Evolutionary conservation across 768 basidiomycete species (phyloP).

Genomic region (Boletus reticulatus): DNA sequence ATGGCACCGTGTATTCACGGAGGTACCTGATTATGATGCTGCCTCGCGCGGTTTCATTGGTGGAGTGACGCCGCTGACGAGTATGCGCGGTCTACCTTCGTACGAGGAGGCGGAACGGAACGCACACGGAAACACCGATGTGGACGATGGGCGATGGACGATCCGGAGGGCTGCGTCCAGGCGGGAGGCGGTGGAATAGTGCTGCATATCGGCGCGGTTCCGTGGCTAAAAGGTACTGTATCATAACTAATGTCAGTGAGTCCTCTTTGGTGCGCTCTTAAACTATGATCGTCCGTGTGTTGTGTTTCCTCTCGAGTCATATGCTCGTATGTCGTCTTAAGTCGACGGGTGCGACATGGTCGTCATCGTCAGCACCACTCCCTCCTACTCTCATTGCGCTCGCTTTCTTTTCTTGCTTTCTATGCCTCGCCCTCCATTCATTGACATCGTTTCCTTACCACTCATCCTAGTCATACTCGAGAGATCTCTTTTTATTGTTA

Average conservation of each 20-base stretch:
- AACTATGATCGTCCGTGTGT: no score
- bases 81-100: constrained; percentile 75
- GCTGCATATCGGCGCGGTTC: background rate
- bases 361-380: no score
- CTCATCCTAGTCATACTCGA: background rate
- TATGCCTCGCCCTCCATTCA: no score
- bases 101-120: constrained; percentile 68
- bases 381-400: no score
- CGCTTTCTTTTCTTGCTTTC: no score
- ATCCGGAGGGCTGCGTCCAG: background rate
- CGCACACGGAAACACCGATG: background rate
- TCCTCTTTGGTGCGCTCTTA: background rate
- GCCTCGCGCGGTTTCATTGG: constrained; percentile 88
- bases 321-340: background rate
- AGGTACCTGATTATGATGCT: constrained; percentile 83
- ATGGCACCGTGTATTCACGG: constrained; percentile 64
- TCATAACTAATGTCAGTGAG: no score
- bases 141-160: constrained; percentile 10
- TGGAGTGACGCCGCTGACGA: constrained; percentile 81
- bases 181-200: background rate
- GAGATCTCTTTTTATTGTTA: background rate
- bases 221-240: background rate
- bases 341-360: no score
- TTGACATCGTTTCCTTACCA: background rate
- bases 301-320: background rate